A percentile compares a stretch with the other conserved stretches of the same genome.
phyloP scores from a whole-genome alignment of 192 early-diverging fungal species.

The Umbelopsis ramanniana region DNA sequence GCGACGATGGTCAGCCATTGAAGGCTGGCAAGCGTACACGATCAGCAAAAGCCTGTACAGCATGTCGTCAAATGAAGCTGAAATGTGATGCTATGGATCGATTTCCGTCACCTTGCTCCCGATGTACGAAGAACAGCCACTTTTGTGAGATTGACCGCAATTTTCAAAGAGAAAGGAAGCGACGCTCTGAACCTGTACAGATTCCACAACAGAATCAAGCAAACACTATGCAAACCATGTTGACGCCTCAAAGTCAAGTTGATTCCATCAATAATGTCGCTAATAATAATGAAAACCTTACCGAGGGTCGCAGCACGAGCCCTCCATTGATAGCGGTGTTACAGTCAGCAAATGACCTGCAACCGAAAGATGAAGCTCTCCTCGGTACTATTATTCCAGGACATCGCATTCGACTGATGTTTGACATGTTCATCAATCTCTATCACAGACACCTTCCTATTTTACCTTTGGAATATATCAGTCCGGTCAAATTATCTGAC shows the following conservation, averaged over 20 bases:
- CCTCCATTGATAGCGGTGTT: background rate
- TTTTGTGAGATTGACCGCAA: conserved; percentile 25
- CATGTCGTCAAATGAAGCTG: conserved; percentile 23
- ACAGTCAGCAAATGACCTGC: background rate
- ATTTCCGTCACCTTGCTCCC: conserved; percentile 12
- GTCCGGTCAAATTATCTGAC: conserved; percentile 8
- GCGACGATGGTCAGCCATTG: background rate
- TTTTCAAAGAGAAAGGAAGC: conserved; percentile 16
- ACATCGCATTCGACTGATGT: conserved; percentile 16
- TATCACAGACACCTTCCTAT: conserved; percentile 19
- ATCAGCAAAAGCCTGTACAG: conserved; percentile 16
- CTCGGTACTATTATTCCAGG: background rate
- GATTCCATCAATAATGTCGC: background rate
- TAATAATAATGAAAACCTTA: background rate
- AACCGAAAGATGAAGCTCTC: background rate
- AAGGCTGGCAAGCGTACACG: background rate
- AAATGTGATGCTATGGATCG: conserved; percentile 16
- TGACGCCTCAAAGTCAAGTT: background rate
- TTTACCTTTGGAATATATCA: conserved; percentile 27
- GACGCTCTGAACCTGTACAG: background rate
- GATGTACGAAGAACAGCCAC: conserved; percentile 8
- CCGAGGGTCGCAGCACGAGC: background rate
- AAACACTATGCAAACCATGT: background rate
- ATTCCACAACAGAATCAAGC: background rate
- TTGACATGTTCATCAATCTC: conserved; percentile 18